Evolutionary conservation across 2,329 filamentous ascomycete species (phyloP).

Genomic region (Hirsutella minnesotensis): DNA sequence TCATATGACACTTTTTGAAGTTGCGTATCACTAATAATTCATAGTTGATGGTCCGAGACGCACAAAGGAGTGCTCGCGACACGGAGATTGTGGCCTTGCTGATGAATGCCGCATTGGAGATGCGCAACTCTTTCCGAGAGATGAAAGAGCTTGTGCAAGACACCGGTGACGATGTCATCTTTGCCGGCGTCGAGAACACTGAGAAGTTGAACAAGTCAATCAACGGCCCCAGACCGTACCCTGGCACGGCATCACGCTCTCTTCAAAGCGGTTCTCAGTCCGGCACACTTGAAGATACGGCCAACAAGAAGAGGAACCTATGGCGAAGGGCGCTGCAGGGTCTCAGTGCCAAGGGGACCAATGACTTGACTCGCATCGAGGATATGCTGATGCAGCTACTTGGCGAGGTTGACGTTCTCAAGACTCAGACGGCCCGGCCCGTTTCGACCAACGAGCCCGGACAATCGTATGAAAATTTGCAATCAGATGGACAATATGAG

Average conservation of each 20-base stretch:
- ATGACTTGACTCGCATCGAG: conserved; percentile 79
- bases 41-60: conserved; percentile 85
- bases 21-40: conserved; percentile 11
- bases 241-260: conserved; percentile 50
- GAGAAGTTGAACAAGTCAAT: conserved; percentile 76
- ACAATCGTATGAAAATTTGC: conserved; percentile 57
- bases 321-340: conserved; percentile 90
- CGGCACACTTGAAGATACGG: conserved; percentile 41
- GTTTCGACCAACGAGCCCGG: conserved; percentile 36
- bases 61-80: conserved; percentile 88
- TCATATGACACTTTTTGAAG: not conserved
- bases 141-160: conserved; percentile 87
- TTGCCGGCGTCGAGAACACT: conserved; percentile 77
- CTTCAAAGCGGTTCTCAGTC: conserved; percentile 43
- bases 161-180: conserved; percentile 72
- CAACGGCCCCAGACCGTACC: conserved; percentile 75
- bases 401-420: conserved; percentile 78
- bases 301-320: conserved; percentile 81
- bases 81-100: conserved; percentile 93
- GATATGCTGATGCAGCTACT: conserved; percentile 87
- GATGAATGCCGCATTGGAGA: conserved; percentile 87
- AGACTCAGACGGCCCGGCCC: conserved; percentile 41
- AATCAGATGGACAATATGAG: conserved; percentile 50
- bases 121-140: conserved; percentile 92
- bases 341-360: conserved; percentile 74